Evolutionary conservation across 140 eudicot genomes (phyloP), one percentile per base, ranked within the genome.

Genomic region (Bidens hawaiensis): DNA sequence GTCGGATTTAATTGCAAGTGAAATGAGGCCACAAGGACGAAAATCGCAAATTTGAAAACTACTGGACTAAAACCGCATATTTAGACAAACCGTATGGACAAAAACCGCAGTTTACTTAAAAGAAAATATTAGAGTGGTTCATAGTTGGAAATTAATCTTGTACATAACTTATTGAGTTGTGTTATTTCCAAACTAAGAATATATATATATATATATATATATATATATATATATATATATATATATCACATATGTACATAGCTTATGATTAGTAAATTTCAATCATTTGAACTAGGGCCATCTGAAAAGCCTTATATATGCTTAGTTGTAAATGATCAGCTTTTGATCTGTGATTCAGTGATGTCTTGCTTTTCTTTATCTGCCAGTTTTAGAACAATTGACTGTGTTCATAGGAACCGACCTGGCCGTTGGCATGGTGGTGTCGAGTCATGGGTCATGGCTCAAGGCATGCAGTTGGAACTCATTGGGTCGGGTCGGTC

Each of bases 361-460:
- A 64, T 64, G 34, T 46, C 15, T 50, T 65, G 46, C 18, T 17
- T 41, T 65, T 59, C 63, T 66, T 66, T 73, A 65, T 48, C 52
- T 47, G 33, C 42, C 57, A 48, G 30, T 41, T 30, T 71, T 42
- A 51, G 12, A 24, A 46, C 56, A 65, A 66, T 65, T 19, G 78
- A 73, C 65, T 17, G 33, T 41, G 60, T 60, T 69, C 68, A 60
- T 70, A 50, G 53, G 46, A 74, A 56, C 45, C 36, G 61, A 46
- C 36, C 31, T 3, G 28, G 14, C 33, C 3, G 30, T 19, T 58
- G 13, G 38, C 22, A 26, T 25, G 64, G 78, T 74, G 79, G 74
- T 74, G 79, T 74, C 79, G 68, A 74, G 69, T 74, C 79, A 61
- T 74, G 79, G 79, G 79, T 66, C 79, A 73, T 71, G 64, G 54